Evolutionary conservation across 140 eudicot genomes (phyloP).

Genomic region (Bidens hawaiensis): DNA sequence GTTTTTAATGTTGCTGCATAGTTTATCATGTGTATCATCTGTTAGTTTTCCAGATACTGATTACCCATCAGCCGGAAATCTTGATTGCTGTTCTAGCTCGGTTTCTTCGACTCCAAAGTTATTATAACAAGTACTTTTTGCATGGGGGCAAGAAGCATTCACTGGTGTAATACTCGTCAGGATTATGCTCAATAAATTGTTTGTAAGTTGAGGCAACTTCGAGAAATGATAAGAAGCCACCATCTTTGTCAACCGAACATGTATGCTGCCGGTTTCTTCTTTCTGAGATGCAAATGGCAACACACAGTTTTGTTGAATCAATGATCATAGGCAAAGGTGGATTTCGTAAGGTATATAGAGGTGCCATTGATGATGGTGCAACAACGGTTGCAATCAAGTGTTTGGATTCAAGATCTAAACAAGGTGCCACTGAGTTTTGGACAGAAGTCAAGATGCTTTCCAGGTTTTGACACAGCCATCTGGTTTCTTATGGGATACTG

Average conservation of each 20-base stretch:
- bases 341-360: slow-evolving; percentile 30
- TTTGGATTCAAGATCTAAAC: slow-evolving; percentile 22
- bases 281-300: slow-evolving; percentile 25
- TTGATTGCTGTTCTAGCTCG: slow-evolving; percentile 4
- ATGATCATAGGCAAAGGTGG: slow-evolving; percentile 36
- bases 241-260: slow-evolving; percentile 1
- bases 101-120: slow-evolving; percentile 5
- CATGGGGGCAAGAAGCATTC: neutral
- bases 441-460: slow-evolving; percentile 32
- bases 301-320: slow-evolving; percentile 17
- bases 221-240: slow-evolving; percentile 8
- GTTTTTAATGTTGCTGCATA: slow-evolving; percentile 14
- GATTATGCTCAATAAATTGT: slow-evolving; percentile 23
- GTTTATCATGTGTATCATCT: neutral
- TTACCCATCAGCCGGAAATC: neutral
- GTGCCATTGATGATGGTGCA: slow-evolving; percentile 19
- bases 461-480: slow-evolving; percentile 22
- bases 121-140: neutral
- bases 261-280: slow-evolving; percentile 20
- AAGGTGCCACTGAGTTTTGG: slow-evolving; percentile 33
- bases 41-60: slow-evolving; percentile 1
- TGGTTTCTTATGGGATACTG: slow-evolving; percentile 32
- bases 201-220: slow-evolving; percentile 22
- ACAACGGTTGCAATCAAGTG: slow-evolving; percentile 30
- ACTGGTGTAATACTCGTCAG: slow-evolving; percentile 19